phyloP scores from a whole-genome alignment of 2,329 filamentous ascomycete genomes.

The Fusarium sp. region DNA sequence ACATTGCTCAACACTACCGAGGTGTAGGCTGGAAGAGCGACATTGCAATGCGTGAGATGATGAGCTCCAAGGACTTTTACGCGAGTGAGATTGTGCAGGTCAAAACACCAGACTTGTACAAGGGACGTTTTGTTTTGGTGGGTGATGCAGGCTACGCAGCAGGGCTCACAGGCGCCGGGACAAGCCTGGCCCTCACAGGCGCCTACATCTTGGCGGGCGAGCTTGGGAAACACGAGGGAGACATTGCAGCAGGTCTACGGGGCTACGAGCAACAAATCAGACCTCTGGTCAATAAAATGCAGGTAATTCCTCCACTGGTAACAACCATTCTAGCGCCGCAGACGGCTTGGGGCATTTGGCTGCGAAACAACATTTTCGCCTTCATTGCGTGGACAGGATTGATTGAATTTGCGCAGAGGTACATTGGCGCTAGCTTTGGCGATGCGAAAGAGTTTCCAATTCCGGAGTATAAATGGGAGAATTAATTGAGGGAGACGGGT shows the following conservation, averaged over 20 bases:
- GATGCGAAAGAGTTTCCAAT: constrained; percentile 50
- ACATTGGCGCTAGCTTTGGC: constrained; percentile 46
- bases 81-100: constrained; percentile 59
- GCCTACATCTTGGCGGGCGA: constrained; percentile 67
- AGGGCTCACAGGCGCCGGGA: constrained; percentile 61
- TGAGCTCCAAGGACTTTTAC: constrained; percentile 59
- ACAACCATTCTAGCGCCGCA: constrained; percentile 57
- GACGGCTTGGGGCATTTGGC: constrained; percentile 59
- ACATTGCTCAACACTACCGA: constrained; percentile 55
- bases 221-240: constrained; percentile 46
- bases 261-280: constrained; percentile 58
- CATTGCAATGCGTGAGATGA: constrained; percentile 53
- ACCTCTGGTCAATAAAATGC: constrained; percentile 56
- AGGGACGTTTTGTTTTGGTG: constrained; percentile 60
- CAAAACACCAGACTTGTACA: constrained; percentile 53
- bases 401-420: constrained; percentile 43
- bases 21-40: constrained; percentile 61
- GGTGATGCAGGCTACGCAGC: constrained; percentile 65
- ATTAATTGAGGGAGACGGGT: neutral
- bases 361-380: constrained; percentile 58
- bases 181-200: constrained; percentile 58
- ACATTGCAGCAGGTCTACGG: constrained; percentile 51
- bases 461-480: constrained; percentile 53
- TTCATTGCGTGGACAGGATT: constrained; percentile 56
- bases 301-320: constrained; percentile 51